Base-by-base conservation (phyloP, 176 grass and related monocot species). In the Microstegium vimineum region DNA sequence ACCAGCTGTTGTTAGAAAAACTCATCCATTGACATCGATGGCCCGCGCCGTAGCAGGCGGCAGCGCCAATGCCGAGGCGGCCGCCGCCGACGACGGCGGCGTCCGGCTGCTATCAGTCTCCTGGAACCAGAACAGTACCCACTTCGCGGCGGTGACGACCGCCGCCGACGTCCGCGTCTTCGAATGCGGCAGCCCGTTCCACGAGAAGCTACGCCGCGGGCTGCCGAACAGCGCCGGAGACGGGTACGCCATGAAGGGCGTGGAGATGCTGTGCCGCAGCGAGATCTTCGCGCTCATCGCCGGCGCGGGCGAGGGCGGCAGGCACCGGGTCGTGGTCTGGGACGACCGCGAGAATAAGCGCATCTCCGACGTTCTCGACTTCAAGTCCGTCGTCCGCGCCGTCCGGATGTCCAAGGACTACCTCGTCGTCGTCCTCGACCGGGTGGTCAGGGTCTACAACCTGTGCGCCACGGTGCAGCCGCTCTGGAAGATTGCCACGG, bases 61-160 rank as follows among this genome's bases (percentile, higher is more conserved):
- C 23, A 15, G 5, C 76, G 17, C 15, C n/a, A 6, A 43, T 1
- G 25, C 36, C n/a, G 32, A 20, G 69, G 18, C 6, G 3, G 35
- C 37, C 6, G 69, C 37, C 35, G 15, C 2, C 4, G 62, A 46
- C 15, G 71, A 22, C 51, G 20, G 32, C 42, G 15, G 41, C 57
- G 49, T 79, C 30, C 66, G 68, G 18, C 31, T 94, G 27, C 54
- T 92, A 8, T 92, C 94, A 0, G 75, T 94, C 0, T 86, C 85
- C n/a, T 97, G 87, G 85, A 97, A 97, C 84, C 91, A 97, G 66
- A 85, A 94, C 73, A 71, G 65, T 8, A 88, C 37, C 28, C 86
- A 77, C 71, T 94, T 97, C 75, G 10, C 76, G 77, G 91, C 76
- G 87, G 89, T 87, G 54, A 97, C 89, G 4, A 92, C 71, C 71